A percentile compares a stretch with the other conserved stretches of the same genome.
Evolutionary conservation across 768 basidiomycete genomes (phyloP).

Genomic region (Pulveroboletus sp.): DNA sequence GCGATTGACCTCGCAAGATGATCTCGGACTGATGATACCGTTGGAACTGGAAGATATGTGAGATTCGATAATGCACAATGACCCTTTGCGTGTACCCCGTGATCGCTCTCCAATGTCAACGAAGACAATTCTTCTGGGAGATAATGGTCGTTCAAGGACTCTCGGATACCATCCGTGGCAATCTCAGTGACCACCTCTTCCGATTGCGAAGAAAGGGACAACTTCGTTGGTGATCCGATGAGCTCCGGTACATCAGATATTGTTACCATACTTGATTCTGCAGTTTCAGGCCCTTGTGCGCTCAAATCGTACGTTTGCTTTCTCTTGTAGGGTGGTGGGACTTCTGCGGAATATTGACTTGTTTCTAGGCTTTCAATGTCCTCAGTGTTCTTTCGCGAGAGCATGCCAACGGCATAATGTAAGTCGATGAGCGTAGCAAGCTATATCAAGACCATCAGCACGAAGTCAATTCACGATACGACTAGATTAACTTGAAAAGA

Average conservation of each 20-base stretch:
- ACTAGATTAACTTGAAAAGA: constrained; percentile 39
- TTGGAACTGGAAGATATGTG: constrained; percentile 31
- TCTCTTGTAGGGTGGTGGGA: constrained; percentile 21
- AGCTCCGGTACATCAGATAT: constrained; percentile 2
- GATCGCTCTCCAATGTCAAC: constrained; percentile 24
- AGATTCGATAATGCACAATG: neutral
- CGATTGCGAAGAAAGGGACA: neutral
- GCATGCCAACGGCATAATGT: constrained; percentile 35
- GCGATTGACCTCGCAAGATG: constrained; percentile 32
- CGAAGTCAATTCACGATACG: neutral
- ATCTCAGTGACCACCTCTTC: constrained; percentile 20
- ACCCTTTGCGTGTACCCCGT: constrained; percentile 27
- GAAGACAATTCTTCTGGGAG: constrained; percentile 20
- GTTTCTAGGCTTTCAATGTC: neutral
- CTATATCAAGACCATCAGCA: constrained; percentile 21
- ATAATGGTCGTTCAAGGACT: constrained; percentile 19
- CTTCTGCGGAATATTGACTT: neutral
- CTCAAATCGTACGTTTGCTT: neutral
- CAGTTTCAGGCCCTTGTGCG: neutral
- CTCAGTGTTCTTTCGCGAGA: constrained; percentile 5
- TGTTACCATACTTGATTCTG: neutral
- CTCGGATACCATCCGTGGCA: constrained; percentile 11
- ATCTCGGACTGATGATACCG: constrained; percentile 50
- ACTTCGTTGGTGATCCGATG: neutral
- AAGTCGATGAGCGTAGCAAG: constrained; percentile 45